Evolutionary conservation across 2,329 filamentous ascomycete genomes (phyloP).

Genomic region (Chrysosporium queenslandicum): DNA sequence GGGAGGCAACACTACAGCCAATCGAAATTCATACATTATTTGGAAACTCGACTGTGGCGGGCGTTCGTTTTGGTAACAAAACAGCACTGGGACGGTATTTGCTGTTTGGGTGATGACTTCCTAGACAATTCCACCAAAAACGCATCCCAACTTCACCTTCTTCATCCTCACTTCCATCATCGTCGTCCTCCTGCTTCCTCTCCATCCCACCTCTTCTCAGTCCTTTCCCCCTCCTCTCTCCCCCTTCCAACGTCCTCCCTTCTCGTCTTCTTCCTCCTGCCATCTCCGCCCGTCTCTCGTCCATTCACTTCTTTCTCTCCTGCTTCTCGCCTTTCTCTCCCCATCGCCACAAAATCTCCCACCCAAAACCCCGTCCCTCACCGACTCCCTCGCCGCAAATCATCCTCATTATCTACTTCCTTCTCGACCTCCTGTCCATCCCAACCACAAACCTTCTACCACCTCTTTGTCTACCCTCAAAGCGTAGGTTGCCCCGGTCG

Average conservation of each 20-base stretch:
- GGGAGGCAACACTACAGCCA: background rate
- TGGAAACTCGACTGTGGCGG: background rate
- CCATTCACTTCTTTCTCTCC: constrained; percentile 20
- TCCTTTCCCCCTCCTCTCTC: constrained; percentile 17
- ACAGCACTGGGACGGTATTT: background rate
- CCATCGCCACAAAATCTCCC: constrained; percentile 14
- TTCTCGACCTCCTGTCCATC: background rate
- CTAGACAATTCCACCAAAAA: background rate
- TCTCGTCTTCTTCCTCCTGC: constrained; percentile 17
- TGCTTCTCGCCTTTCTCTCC: constrained; percentile 19
- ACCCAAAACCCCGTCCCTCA: constrained; percentile 24
- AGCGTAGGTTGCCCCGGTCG: background rate
- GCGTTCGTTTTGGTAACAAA: background rate
- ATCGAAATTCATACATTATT: background rate
- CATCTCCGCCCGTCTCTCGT: constrained; percentile 17
- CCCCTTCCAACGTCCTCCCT: constrained; percentile 18
- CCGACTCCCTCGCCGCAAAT: constrained; percentile 20
- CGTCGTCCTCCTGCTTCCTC: constrained; percentile 12
- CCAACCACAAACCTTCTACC: background rate
- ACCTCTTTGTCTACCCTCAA: background rate
- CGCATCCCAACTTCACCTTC: background rate
- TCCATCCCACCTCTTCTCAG: constrained; percentile 15
- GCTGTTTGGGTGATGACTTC: constrained; percentile 1
- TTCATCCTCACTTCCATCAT: constrained; percentile 13
- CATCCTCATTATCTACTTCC: background rate